Evolutionary conservation across 768 basidiomycete species (phyloP).

Genomic region (Exidia glandulosa): DNA sequence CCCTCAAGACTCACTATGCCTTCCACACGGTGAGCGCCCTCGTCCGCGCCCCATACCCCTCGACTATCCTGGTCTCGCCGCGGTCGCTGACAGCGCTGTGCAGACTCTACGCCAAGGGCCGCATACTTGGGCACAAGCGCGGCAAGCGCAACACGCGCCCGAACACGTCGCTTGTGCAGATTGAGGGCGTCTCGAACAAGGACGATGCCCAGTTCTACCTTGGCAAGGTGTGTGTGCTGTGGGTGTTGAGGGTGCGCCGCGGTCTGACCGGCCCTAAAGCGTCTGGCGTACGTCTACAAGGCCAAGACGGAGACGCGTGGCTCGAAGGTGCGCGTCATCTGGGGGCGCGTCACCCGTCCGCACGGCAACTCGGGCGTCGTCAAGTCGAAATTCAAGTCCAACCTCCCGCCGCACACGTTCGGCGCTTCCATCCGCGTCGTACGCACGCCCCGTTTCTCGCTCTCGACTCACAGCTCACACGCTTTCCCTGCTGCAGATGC

Average conservation of each 20-base stretch:
- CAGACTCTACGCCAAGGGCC: slow-evolving; percentile 94
- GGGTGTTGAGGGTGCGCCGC: background rate
- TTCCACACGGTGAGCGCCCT: background rate
- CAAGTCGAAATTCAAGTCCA: slow-evolving; percentile 90
- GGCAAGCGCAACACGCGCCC: slow-evolving; percentile 94
- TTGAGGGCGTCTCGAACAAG: slow-evolving; percentile 90
- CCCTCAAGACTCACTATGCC: background rate
- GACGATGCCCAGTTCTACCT: slow-evolving; percentile 97
- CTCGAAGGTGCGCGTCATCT: slow-evolving; percentile 94
- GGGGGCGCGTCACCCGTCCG: slow-evolving; percentile 94
- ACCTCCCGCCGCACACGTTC: slow-evolving; percentile 91
- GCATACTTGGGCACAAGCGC: slow-evolving; percentile 96
- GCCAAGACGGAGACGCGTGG: slow-evolving; percentile 92
- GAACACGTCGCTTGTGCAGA: slow-evolving; percentile 92
- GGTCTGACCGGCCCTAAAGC: slow-evolving; percentile 33
- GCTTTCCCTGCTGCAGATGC: slow-evolving; percentile 47
- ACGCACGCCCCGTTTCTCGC: slow-evolving; percentile 23
- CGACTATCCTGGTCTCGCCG: background rate
- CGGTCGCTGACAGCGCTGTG: background rate
- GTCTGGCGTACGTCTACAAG: slow-evolving; percentile 96
- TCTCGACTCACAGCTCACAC: background rate
- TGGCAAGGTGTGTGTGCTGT: slow-evolving; percentile 69
- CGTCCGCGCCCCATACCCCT: background rate
- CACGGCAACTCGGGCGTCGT: slow-evolving; percentile 94
- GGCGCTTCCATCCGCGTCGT: slow-evolving; percentile 89